phyloP scores from a whole-genome alignment of 1,139 yeast genomes.

The Magnusiomyces fungicola region DNA sequence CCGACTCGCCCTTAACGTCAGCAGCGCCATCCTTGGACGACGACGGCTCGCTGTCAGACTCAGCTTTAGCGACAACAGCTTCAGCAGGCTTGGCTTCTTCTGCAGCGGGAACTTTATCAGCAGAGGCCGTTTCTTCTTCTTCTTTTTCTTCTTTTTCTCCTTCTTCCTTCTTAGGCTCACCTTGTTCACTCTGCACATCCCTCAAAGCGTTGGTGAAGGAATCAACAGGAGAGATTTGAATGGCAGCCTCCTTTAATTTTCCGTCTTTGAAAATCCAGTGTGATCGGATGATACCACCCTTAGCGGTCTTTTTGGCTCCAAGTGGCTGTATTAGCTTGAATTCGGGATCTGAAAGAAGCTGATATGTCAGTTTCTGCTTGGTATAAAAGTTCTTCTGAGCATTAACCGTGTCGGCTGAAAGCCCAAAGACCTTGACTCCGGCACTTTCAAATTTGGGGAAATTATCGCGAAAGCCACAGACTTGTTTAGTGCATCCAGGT shows the following conservation, averaged over 20 bases:
- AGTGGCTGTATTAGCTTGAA: constrained; percentile 59
- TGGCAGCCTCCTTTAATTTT: constrained; percentile 51
- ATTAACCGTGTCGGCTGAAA: constrained; percentile 63
- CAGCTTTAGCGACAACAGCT: neutral
- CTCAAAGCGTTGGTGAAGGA: constrained; percentile 53
- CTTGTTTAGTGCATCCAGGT: constrained; percentile 86
- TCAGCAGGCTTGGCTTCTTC: neutral
- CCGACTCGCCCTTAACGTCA: neutral
- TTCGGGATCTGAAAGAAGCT: constrained; percentile 68
- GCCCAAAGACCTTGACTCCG: constrained; percentile 33
- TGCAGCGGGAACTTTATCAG: neutral
- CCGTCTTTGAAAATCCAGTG: constrained; percentile 89
- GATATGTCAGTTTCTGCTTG: constrained; percentile 67
- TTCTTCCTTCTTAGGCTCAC: constrained; percentile 13
- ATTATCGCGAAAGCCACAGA: constrained; percentile 74
- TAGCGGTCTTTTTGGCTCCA: constrained; percentile 76
- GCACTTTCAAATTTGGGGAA: constrained; percentile 46
- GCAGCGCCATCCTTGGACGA: no score
- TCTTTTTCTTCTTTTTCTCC: constrained; percentile 13
- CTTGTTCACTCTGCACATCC: constrained; percentile 15
- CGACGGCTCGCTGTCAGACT: no score
- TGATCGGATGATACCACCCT: constrained; percentile 65
- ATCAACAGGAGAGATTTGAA: constrained; percentile 71
- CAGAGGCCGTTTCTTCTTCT: constrained; percentile 6
- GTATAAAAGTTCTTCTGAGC: constrained; percentile 69